phyloP scores from a whole-genome alignment of 768 basidiomycete species.

The Tulasnella sp. region DNA sequence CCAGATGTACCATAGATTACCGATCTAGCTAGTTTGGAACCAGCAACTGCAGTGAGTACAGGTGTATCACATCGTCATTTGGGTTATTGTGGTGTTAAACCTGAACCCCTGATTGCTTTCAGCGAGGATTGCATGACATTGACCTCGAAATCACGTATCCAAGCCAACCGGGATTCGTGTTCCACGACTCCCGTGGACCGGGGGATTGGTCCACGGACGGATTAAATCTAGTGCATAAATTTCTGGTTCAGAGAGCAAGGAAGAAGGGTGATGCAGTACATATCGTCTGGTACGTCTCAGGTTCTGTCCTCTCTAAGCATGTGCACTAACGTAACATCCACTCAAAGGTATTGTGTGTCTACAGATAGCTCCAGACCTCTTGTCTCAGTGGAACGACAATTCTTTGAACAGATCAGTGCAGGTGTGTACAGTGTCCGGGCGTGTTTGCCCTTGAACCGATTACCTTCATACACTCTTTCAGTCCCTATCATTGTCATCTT shows the following conservation, averaged over 20 bases:
- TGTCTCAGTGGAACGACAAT: neutral
- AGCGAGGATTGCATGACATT: constrained; percentile 32
- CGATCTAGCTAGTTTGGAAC: neutral
- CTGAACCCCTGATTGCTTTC: no score
- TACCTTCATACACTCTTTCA: neutral
- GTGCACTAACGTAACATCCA: neutral
- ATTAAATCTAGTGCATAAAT: constrained; percentile 27
- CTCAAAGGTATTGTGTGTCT: constrained; percentile 33
- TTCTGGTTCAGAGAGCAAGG: constrained; percentile 22
- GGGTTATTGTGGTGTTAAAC: neutral
- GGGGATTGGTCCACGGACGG: constrained; percentile 29
- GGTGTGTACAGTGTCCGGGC: no score
- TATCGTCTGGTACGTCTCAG: constrained; percentile 33
- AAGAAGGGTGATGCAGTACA: constrained; percentile 28
- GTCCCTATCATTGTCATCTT: neutral
- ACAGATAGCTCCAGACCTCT: constrained; percentile 20
- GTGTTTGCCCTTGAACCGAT: neutral
- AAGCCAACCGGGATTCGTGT: constrained; percentile 30
- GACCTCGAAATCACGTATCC: constrained; percentile 26
- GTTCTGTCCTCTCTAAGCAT: neutral
- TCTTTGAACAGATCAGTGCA: neutral
- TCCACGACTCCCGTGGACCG: constrained; percentile 36
- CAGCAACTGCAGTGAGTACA: neutral
- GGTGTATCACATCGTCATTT: neutral
- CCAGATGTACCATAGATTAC: neutral